A percentile compares a stretch with the other conserved stretches of the same genome.
These are phyloP conservation scores for Coleophoma crateriformis DNA, from an alignment of 2,329 filamentous ascomycete genomes.

Conservation along the genomic window DNA sequence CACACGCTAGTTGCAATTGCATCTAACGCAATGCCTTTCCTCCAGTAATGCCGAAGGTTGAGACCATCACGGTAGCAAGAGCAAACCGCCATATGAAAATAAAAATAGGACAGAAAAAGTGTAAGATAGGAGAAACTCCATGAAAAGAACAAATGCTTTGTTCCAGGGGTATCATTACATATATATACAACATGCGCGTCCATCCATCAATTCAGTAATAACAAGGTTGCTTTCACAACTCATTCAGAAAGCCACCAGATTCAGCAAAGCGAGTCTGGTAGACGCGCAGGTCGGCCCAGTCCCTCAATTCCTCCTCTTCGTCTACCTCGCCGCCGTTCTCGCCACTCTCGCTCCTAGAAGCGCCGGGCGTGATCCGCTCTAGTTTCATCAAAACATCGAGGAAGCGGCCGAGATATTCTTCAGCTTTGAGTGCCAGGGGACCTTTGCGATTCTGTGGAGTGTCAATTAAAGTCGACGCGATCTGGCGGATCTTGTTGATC, in stretches of 20 bases:
- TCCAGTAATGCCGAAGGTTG: no score
- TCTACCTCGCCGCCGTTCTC: slow-evolving; percentile 39
- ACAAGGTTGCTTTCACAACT: background rate
- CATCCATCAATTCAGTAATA: background rate
- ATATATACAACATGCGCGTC: background rate
- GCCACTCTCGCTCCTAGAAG: slow-evolving; percentile 34
- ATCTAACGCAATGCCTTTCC: no score
- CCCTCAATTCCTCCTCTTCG: slow-evolving; percentile 70
- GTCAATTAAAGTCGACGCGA: slow-evolving; percentile 74
- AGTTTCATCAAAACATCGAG: slow-evolving; percentile 70
- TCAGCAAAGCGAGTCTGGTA: slow-evolving; percentile 70
- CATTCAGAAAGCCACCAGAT: slow-evolving; percentile 46
- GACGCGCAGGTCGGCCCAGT: slow-evolving; percentile 75
- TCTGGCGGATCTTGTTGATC: slow-evolving; percentile 78
- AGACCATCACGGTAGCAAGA: no score
- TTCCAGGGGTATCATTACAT: no score
- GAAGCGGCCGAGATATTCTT: slow-evolving; percentile 67
- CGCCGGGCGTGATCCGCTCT: slow-evolving; percentile 40
- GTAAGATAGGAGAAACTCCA: no score
- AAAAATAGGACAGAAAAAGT: no score
- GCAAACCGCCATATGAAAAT: no score
- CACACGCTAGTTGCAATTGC: no score
- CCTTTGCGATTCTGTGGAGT: slow-evolving; percentile 47
- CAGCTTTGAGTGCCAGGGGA: slow-evolving; percentile 49
- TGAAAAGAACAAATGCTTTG: no score